Conservation (phyloP, 1,284 basidiomycete species). For the Cerioporus squamosus region DNA sequence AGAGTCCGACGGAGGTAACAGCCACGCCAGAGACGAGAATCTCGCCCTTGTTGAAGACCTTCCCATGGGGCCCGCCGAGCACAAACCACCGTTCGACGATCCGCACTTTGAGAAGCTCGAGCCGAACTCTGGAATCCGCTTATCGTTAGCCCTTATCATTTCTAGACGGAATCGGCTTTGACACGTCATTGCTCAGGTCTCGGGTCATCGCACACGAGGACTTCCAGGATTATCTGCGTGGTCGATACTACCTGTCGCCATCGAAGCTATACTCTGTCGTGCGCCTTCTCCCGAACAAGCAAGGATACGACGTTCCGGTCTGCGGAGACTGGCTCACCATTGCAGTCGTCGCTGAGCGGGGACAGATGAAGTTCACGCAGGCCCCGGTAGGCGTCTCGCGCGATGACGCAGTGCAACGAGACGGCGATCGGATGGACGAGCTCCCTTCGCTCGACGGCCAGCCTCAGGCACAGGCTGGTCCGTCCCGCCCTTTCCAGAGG, state of each 20-base stretch:
- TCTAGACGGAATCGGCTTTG: slow-evolving; percentile 5
- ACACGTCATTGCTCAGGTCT: slow-evolving; percentile 50
- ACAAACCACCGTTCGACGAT: slow-evolving; percentile 67
- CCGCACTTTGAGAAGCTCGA: slow-evolving; percentile 78
- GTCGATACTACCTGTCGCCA: slow-evolving; percentile 86
- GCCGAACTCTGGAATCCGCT: slow-evolving; percentile 86
- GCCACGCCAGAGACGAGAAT: slow-evolving; percentile 59
- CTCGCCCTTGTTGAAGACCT: slow-evolving; percentile 79
- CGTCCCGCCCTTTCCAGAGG: slow-evolving; percentile 34
- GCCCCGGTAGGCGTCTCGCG: slow-evolving; percentile 62
- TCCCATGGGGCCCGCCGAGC: slow-evolving; percentile 74
- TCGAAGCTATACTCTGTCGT: slow-evolving; percentile 88
- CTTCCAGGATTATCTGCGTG: slow-evolving; percentile 82
- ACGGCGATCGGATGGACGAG: slow-evolving; percentile 34
- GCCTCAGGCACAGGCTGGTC: slow-evolving; percentile 16
- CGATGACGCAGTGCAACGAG: slow-evolving; percentile 40
- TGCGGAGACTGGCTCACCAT: slow-evolving; percentile 92
- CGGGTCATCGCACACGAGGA: slow-evolving; percentile 77
- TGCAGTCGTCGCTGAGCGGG: slow-evolving; percentile 86
- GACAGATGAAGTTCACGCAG: slow-evolving; percentile 69
- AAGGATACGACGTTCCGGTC: slow-evolving; percentile 89
- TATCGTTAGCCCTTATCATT: slow-evolving; percentile 64
- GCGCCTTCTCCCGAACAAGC: slow-evolving; percentile 75
- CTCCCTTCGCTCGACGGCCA: slow-evolving; percentile 23
- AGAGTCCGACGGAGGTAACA: background rate